These are phyloP conservation scores for Botryotinia globosa DNA, from an alignment of 2,329 filamentous ascomycete genomes.

Conservation along the genomic window DNA sequence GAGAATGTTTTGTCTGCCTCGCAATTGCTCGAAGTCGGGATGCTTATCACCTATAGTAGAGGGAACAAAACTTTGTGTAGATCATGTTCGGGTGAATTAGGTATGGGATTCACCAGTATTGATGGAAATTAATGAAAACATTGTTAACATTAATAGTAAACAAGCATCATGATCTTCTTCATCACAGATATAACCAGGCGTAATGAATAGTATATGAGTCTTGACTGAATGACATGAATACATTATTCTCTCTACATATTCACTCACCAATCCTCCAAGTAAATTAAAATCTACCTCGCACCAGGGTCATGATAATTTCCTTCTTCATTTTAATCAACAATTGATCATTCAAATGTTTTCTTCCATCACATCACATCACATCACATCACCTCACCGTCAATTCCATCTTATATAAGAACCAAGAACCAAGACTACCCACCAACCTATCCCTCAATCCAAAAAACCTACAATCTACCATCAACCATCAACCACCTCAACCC, in stretches of 20 bases:
- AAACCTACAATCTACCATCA: no score
- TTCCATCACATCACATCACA: neutral
- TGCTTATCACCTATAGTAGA: neutral
- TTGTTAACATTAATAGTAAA: no score
- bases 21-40: neutral
- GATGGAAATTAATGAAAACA: neutral
- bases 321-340: neutral
- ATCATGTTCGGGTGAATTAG: neutral
- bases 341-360: neutral
- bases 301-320: neutral
- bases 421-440: neutral
- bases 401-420: neutral
- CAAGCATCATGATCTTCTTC: no score
- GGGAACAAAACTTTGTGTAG: neutral
- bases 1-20: neutral
- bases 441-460: neutral
- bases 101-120: neutral
- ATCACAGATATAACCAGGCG: no score
- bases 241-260: neutral
- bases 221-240: no score
- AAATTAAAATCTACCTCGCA: neutral
- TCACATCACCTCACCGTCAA: neutral
- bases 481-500: neutral
- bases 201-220: no score
- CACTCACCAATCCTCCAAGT: neutral